Percentiles rank a stretch among this genome's conserved stretches.
Conservation (phyloP, 2,329 filamentous ascomycete species). For the Rosellinia necatrix region DNA sequence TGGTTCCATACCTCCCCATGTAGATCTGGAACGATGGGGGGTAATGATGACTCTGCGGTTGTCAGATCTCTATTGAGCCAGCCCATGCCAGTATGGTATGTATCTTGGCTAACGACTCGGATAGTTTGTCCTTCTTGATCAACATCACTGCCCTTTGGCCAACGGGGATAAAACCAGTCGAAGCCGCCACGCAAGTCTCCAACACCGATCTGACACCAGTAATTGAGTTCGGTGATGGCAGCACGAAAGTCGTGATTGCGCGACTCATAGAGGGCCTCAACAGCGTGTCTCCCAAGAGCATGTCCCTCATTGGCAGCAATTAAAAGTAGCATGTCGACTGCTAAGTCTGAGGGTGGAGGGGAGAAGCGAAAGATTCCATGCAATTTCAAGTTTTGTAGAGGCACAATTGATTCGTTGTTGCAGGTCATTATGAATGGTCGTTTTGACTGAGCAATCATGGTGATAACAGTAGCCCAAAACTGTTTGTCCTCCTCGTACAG, state of each 20-base stretch:
- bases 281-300: constrained; percentile 67
- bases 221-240: constrained; percentile 81
- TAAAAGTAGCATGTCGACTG: constrained; percentile 79
- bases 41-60: constrained; percentile 41
- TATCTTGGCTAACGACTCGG: constrained; percentile 79
- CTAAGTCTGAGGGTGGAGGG: constrained; percentile 67
- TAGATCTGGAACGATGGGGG: constrained; percentile 63
- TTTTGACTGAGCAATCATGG: constrained; percentile 81
- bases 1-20: constrained; percentile 68
- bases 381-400: constrained; percentile 72
- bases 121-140: constrained; percentile 70
- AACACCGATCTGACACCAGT: constrained; percentile 96
- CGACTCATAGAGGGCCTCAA: constrained; percentile 71
- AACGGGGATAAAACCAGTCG: constrained; percentile 84
- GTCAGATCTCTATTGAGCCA: constrained; percentile 68
- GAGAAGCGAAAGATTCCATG: constrained; percentile 83
- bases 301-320: constrained; percentile 91
- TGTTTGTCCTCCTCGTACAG: constrained; percentile 95
- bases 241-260: constrained; percentile 77
- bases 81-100: constrained; percentile 80
- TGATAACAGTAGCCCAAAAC: constrained; percentile 84
- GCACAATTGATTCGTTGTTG: constrained; percentile 85
- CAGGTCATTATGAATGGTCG: constrained; percentile 94
- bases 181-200: constrained; percentile 87
- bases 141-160: constrained; percentile 72